Conservation (phyloP, 148 eudicot genomes). For the Cornus florida region DNA sequence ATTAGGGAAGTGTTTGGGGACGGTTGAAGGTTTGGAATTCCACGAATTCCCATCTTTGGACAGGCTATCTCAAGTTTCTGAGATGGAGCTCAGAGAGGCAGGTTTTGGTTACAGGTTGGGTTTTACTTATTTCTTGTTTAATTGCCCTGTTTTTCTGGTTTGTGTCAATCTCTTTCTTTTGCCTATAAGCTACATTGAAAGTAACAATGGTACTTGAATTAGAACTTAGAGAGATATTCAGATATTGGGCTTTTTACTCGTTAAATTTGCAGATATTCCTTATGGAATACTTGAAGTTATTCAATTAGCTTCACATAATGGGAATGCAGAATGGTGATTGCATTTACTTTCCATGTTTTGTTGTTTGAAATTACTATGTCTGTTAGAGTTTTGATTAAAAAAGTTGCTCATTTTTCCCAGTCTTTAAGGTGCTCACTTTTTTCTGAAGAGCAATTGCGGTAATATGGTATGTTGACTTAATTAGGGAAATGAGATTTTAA, state of each 20-base stretch:
- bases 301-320: neutral
- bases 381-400: too few species aligned
- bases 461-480: too few species aligned
- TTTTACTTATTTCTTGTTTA: conserved; percentile 11
- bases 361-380: too few species aligned
- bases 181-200: neutral
- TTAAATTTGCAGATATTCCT: neutral
- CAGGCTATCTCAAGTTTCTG: conserved; percentile 59
- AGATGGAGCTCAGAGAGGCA: conserved; percentile 71
- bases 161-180: neutral
- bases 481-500: too few species aligned
- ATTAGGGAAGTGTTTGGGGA: conserved; percentile 62
- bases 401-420: too few species aligned
- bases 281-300: too few species aligned
- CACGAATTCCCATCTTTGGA: conserved; percentile 67
- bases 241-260: neutral
- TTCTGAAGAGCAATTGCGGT: too few species aligned
- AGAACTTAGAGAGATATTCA: neutral
- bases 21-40: conserved; percentile 66
- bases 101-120: conserved; percentile 87
- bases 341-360: neutral
- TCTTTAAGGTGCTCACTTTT: too few species aligned
- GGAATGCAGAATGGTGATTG: neutral
- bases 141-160: neutral
- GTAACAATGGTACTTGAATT: neutral